phyloP scores from a whole-genome alignment of 805 yeast genomes.

The Candida nitratophila region DNA sequence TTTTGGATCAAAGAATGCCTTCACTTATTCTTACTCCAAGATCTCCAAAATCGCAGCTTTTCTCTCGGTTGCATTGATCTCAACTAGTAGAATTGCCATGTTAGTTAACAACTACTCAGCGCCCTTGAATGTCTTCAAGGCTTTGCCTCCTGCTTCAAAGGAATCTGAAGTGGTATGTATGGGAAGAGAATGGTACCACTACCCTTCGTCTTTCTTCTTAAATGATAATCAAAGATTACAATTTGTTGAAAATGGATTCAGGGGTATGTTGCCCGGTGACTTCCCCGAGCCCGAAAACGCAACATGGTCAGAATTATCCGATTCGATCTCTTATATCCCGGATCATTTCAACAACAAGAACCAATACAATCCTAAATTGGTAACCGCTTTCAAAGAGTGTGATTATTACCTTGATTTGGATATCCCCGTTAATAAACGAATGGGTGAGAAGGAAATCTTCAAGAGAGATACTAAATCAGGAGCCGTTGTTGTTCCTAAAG shows the following conservation, averaged over 20 bases:
- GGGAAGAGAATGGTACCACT: slow-evolving; percentile 96
- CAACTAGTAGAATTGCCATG: slow-evolving; percentile 51
- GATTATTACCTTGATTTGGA: slow-evolving; percentile 65
- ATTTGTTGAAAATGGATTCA: slow-evolving; percentile 72
- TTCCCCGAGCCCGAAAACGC: slow-evolving; percentile 38
- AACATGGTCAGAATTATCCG: slow-evolving; percentile 15
- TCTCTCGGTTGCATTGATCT: slow-evolving; percentile 17
- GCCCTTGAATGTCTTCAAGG: slow-evolving; percentile 55
- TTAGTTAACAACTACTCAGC: slow-evolving; percentile 64
- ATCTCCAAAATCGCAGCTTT: slow-evolving; percentile 3
- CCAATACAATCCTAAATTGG: slow-evolving; percentile 51
- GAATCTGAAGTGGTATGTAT: slow-evolving; percentile 56
- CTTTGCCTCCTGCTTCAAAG: slow-evolving; percentile 23
- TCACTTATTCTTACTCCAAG: neutral
- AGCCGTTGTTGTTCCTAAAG: slow-evolving; percentile 14
- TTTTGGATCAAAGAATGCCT: slow-evolving; percentile 8
- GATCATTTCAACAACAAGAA: slow-evolving; percentile 71
- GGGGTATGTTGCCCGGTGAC: slow-evolving; percentile 86
- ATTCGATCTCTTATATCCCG: slow-evolving; percentile 45
- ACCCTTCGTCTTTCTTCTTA: slow-evolving; percentile 80
- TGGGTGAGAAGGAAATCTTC: slow-evolving; percentile 33
- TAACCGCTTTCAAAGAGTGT: slow-evolving; percentile 46
- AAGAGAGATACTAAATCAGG: neutral
- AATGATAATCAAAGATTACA: slow-evolving; percentile 54
- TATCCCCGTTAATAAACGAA: slow-evolving; percentile 35